phyloP scores from a whole-genome alignment of 768 basidiomycete genomes.

The Pulveroboletus sp. region DNA sequence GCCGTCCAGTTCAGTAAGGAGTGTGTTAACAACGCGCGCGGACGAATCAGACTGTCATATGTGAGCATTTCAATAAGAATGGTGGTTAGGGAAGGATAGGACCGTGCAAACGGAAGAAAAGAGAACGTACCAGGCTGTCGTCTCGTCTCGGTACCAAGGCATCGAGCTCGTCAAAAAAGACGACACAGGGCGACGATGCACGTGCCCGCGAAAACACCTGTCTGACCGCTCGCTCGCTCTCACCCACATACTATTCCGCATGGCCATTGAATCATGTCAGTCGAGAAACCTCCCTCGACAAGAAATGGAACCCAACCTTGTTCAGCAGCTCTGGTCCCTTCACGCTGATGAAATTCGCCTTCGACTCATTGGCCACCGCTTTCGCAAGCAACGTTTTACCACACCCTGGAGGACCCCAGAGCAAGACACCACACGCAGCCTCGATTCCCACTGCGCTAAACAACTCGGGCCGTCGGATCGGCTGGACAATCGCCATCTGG shows the following conservation, averaged over 20 bases:
- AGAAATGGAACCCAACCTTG: conserved; percentile 56
- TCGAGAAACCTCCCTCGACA: not conserved
- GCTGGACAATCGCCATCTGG: conserved; percentile 97
- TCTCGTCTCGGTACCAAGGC: conserved; percentile 88
- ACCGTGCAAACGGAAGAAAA: not conserved
- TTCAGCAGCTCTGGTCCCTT: conserved; percentile 97
- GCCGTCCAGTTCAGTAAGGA: conserved; percentile 91
- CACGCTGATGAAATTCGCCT: conserved; percentile 96
- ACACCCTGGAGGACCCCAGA: conserved; percentile 99
- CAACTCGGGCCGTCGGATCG: conserved; percentile 83
- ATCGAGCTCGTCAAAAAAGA: conserved; percentile 94
- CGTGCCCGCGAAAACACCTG: conserved; percentile 93
- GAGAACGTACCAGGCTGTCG: conserved; percentile 67
- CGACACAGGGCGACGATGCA: conserved; percentile 90
- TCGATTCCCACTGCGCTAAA: conserved; percentile 87
- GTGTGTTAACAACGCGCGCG: conserved; percentile 84
- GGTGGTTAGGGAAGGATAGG: not conserved
- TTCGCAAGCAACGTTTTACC: conserved; percentile 98
- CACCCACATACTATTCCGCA: conserved; percentile 79
- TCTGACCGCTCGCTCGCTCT: conserved; percentile 91
- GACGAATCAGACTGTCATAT: conserved; percentile 78
- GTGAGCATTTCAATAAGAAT: too few species aligned
- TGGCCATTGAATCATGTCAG: not conserved
- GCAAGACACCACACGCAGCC: conserved; percentile 85
- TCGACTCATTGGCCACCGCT: conserved; percentile 93